phyloP scores from a whole-genome alignment of 108 stramenopile species.

The Nitzschia sp. region DNA sequence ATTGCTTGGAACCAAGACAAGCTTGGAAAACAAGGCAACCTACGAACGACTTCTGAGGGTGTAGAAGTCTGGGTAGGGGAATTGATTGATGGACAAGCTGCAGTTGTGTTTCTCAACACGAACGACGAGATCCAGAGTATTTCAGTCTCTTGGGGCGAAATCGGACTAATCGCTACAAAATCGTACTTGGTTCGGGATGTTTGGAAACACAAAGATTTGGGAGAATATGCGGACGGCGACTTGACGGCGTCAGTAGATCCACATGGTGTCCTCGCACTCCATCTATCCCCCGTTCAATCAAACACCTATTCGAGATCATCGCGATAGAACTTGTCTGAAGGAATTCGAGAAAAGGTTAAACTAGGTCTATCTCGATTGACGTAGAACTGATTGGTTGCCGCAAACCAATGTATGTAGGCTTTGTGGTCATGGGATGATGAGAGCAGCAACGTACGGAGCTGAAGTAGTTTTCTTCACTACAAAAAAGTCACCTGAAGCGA shows the following conservation, averaged over 20 bases:
- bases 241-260: conserved; percentile 17
- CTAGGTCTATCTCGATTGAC: no score
- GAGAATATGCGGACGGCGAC: background rate
- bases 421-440: no score
- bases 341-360: no score
- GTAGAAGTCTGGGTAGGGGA: conserved; percentile 38
- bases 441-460: no score
- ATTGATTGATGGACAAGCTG: conserved; percentile 24
- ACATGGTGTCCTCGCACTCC: conserved; percentile 33
- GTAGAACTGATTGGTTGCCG: no score
- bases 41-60: background rate
- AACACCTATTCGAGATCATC: no score
- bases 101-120: conserved; percentile 39
- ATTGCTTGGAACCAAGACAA: conserved; percentile 37
- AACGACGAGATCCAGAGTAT: conserved; percentile 5
- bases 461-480: no score
- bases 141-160: conserved; percentile 22
- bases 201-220: conserved; percentile 22
- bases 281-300: background rate
- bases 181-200: conserved; percentile 12
- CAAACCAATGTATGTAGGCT: no score
- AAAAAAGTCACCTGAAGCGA: no score
- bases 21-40: conserved; percentile 27
- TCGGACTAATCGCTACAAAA: conserved; percentile 3
- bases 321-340: no score